These are phyloP conservation scores for Trichoderma erinaceum DNA, from an alignment of 495 filamentous ascomycete species.

Conservation along the genomic window DNA sequence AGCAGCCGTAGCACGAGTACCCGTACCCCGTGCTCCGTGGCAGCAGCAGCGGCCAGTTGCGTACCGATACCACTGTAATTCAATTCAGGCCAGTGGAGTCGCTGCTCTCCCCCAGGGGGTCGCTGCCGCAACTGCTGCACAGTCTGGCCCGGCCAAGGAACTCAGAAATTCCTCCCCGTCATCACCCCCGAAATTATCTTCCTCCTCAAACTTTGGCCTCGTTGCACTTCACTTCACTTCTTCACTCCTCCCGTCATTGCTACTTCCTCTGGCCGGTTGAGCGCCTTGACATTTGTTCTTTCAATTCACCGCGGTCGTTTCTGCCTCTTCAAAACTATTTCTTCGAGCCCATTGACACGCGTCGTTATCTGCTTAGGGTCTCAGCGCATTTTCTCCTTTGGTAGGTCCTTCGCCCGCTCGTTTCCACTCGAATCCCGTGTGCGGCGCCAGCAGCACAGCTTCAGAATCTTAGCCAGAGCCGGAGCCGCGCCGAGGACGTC, in stretches of 20 bases:
- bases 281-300: neutral
- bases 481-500: neutral
- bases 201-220: constrained; percentile 13
- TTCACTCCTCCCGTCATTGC: constrained; percentile 12
- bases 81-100: neutral
- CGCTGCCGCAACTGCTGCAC: constrained; percentile 9
- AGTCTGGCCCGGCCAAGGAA: neutral
- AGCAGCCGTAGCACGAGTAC: neutral
- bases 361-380: constrained; percentile 11
- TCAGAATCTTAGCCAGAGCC: neutral
- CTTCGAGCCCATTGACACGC: constrained; percentile 8
- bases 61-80: neutral
- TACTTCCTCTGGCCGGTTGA: constrained; percentile 11
- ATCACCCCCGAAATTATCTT: constrained; percentile 14
- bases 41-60: neutral
- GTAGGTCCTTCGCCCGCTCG: neutral
- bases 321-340: neutral
- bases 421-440: neutral
- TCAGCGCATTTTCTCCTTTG: constrained; percentile 3
- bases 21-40: neutral
- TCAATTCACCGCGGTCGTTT: constrained; percentile 13
- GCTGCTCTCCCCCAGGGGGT: neutral
- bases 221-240: constrained; percentile 10
- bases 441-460: neutral
- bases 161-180: constrained; percentile 11